Evolutionary conservation across 106 monocot species (phyloP), one percentile per base, ranked within the genome.

Genomic region (Vanilla planifolia): DNA sequence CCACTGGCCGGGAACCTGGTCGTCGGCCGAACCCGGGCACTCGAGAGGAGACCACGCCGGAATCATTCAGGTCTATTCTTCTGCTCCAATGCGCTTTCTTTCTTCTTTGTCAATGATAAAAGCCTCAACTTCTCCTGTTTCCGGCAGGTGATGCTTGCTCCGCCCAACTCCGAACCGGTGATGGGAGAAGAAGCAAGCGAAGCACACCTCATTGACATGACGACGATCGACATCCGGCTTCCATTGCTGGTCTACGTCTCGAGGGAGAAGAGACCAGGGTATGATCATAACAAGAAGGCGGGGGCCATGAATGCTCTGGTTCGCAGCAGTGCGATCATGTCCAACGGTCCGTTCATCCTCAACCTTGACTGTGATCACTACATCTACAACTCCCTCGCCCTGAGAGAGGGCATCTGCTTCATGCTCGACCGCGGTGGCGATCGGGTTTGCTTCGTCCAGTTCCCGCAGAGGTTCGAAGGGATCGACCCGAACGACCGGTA

Each of bases 171-270:
- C 0, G 91, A 98, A 21, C 85, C 85, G 0, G 77, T 76, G 7
- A 70, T 66, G 47, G 92, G 88, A 13, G 45, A 46, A 0, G 89
- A 74, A 14, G 33, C 69, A 0, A 34, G 32, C 8, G 69, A 76
- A 15, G 60, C 57, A 24, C 60, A 21, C 52, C 59, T 71, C 23
- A 63, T 98, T 25, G 74, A 86, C 69, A 76, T 78, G 6, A 58
- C 75, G 0, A 65, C 59, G 1, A 76, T 92, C 2, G 98, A 98
- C 69, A 62, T 75, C 33, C 65, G 98, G 5, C 75, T 98, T 4
- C 92, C 98, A n/a, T 92, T 98, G 98, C 75, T 98, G 8, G 98
- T 92, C 25, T 98, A 98, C 29, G 88, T 98, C 2, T 98, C 98
- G 1, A 29, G 98, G 8, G 98, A 98, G 59, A 98, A 98, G 40